Percentiles rank a stretch among this genome's conserved stretches.
phyloP scores from a whole-genome alignment of 2,329 filamentous ascomycete species.

The Diplocarpon rosae region DNA sequence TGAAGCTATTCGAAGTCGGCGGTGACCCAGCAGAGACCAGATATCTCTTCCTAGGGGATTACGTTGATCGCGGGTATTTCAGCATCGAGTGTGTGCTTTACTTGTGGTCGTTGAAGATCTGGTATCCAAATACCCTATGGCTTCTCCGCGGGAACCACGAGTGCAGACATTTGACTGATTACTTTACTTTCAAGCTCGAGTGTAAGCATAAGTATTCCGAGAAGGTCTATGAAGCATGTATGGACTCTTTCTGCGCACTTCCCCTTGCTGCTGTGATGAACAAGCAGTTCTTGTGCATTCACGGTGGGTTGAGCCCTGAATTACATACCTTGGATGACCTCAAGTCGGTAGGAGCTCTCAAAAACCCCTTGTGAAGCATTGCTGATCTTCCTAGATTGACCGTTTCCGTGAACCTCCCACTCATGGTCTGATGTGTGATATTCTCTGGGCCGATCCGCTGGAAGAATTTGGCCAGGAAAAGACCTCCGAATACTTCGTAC shows the following conservation, averaged over 20 bases:
- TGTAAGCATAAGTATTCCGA: conserved; percentile 99
- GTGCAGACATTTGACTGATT: conserved; percentile 96
- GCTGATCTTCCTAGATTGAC: conserved; percentile 56
- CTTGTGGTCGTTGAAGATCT: conserved; percentile 96
- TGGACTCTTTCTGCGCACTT: conserved; percentile 93
- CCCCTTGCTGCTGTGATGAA: conserved; percentile 97
- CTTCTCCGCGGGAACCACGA: conserved; percentile 96
- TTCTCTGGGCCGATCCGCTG: conserved; percentile 94
- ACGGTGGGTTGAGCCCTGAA: conserved; percentile 91
- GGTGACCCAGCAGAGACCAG: conserved; percentile 92
- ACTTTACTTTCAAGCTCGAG: conserved; percentile 99
- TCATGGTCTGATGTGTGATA: conserved; percentile 97
- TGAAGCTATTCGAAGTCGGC: conserved; percentile 98
- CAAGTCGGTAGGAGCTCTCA: conserved; percentile 53
- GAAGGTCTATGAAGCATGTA: conserved; percentile 90
- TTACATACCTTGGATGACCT: conserved; percentile 92
- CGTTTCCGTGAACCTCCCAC: conserved; percentile 96
- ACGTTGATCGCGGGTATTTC: conserved; percentile 97
- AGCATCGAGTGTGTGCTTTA: conserved; percentile 99
- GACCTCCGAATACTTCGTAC: conserved; percentile 91
- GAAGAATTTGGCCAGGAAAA: conserved; percentile 99
- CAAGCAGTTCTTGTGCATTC: conserved; percentile 98
- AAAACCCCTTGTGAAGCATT: not conserved
- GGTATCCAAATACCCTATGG: conserved; percentile 97
- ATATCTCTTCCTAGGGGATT: conserved; percentile 95